phyloP scores from a whole-genome alignment of 1,284 basidiomycete species.

The Pseudozyma sp. region DNA sequence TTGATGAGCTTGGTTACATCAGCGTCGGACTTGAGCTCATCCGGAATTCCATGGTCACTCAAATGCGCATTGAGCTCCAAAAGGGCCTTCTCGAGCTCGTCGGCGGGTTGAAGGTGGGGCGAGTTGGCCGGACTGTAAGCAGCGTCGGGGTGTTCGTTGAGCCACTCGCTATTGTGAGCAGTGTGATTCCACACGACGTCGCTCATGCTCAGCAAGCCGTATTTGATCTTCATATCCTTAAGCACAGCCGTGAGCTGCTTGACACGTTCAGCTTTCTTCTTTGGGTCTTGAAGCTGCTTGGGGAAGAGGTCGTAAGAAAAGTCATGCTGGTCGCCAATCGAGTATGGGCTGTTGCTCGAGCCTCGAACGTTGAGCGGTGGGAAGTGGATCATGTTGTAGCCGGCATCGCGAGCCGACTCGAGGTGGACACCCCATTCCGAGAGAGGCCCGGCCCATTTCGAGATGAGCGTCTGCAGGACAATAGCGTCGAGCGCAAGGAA shows the following conservation, averaged over 20 bases:
- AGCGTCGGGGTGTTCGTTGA: conserved; percentile 63
- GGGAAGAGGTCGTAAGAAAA: conserved; percentile 59
- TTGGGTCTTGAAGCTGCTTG: conserved; percentile 23
- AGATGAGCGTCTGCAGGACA: conserved; percentile 60
- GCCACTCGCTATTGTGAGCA: conserved; percentile 60
- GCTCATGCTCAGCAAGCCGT: conserved; percentile 63
- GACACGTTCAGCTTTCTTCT: conserved; percentile 42
- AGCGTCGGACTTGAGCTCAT: conserved; percentile 43
- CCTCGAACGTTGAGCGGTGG: conserved; percentile 62
- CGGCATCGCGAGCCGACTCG: conserved; percentile 56
- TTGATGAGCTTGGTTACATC: conserved; percentile 55
- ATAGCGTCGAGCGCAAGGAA: conserved; percentile 57
- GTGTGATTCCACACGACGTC: conserved; percentile 65
- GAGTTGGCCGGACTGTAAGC: conserved; percentile 64
- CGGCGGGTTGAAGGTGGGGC: conserved; percentile 62
- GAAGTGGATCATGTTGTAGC: conserved; percentile 67
- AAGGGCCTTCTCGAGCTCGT: conserved; percentile 60
- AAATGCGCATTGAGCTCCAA: conserved; percentile 48
- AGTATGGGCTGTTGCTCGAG: conserved; percentile 60
- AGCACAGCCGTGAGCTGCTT: conserved; percentile 43
- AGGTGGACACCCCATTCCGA: conserved; percentile 58
- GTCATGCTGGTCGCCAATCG: conserved; percentile 61
- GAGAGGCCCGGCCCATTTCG: conserved; percentile 66
- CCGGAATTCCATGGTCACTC: conserved; percentile 38
- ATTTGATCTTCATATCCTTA: conserved; percentile 48